Percentiles rank a stretch among this genome's conserved stretches.
Evolutionary conservation across 306 rosid genomes (phyloP).

Genomic region (Lablab purpureus): DNA sequence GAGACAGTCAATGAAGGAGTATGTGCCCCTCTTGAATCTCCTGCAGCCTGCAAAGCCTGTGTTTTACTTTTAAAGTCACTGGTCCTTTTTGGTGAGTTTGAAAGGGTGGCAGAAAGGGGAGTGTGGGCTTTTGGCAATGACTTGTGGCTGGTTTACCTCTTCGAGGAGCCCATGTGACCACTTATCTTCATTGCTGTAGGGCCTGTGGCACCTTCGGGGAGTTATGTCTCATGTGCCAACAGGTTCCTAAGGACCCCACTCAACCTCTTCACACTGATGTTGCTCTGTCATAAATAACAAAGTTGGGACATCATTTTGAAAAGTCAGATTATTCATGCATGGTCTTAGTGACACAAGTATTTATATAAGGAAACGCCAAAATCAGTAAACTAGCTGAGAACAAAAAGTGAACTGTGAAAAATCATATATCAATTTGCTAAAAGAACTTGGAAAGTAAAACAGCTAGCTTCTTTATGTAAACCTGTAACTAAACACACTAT

Average conservation of each 20-base stretch:
- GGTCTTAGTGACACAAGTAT: not conserved
- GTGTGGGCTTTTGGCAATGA: conserved; percentile 8
- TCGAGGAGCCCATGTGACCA: conserved; percentile 32
- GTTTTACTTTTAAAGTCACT: not conserved
- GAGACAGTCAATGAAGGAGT: not conserved
- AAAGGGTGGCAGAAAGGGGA: conserved; percentile 27
- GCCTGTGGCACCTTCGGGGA: conserved; percentile 8
- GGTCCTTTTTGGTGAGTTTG: conserved; percentile 24
- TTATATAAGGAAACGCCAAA: no score
- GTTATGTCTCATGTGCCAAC: conserved; percentile 33
- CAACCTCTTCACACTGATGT: not conserved
- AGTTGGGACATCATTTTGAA: not conserved
- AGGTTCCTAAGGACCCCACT: conserved; percentile 38
- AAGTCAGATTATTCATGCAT: not conserved
- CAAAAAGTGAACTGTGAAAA: no score
- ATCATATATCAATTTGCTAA: not conserved
- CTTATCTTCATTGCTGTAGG: conserved; percentile 29
- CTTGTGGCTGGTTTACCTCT: not conserved
- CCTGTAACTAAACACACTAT: no score
- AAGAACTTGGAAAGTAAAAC: no score
- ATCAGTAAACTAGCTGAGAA: no score
- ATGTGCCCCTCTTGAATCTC: conserved; percentile 1
- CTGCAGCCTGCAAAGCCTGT: not conserved
- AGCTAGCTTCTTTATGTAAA: no score
- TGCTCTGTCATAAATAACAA: conserved; percentile 26